These are phyloP conservation scores for Phaeodactylum tricornutum DNA, from an alignment of 108 stramenopile genomes.

Conservation along the genomic window DNA sequence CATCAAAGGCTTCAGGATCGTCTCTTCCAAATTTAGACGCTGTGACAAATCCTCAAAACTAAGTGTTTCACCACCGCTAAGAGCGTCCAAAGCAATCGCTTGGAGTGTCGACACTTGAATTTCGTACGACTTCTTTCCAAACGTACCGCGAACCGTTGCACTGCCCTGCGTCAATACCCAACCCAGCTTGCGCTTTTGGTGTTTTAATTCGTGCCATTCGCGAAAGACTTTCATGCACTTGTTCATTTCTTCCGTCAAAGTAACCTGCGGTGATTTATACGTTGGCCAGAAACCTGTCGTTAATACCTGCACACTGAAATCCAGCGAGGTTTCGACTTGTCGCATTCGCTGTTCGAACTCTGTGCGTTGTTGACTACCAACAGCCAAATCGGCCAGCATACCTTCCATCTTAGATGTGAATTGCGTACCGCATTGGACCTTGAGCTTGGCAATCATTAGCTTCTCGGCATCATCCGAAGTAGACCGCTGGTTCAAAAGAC, in stretches of 20 bases:
- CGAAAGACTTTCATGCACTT: constrained; percentile 90
- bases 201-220: constrained; percentile 84
- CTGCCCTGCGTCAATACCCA: constrained; percentile 93
- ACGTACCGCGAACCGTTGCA: constrained; percentile 83
- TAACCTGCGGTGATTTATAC: constrained; percentile 87
- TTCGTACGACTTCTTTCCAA: constrained; percentile 94
- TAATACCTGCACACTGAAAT: constrained; percentile 90
- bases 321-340: constrained; percentile 30
- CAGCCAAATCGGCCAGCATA: constrained; percentile 96
- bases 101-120: constrained; percentile 94
- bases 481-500: constrained; percentile 92
- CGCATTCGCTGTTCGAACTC: constrained; percentile 84
- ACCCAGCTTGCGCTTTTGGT: constrained; percentile 80
- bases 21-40: constrained; percentile 77
- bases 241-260: constrained; percentile 82
- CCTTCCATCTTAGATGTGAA: constrained; percentile 99
- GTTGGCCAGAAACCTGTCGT: constrained; percentile 99
- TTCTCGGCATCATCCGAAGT: constrained; percentile 97
- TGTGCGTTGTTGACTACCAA: constrained; percentile 85
- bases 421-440: constrained; percentile 97
- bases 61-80: constrained; percentile 66
- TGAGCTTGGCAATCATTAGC: constrained; percentile 98
- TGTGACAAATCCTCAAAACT: constrained; percentile 61
- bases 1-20: constrained; percentile 89
- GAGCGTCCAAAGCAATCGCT: constrained; percentile 79